phyloP scores from a whole-genome alignment of 257 asterid genomes.

The Lycium barbarum region DNA sequence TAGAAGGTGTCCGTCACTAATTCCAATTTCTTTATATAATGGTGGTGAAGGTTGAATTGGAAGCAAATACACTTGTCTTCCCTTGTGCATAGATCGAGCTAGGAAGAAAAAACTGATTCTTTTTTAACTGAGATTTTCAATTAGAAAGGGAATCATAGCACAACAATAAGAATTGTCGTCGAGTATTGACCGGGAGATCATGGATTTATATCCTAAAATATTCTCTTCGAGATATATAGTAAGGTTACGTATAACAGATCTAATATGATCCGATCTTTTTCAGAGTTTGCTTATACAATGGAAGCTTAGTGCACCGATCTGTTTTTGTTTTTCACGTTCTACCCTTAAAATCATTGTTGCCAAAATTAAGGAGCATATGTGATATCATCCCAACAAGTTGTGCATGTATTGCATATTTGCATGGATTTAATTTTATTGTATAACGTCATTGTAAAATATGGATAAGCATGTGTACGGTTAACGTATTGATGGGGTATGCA shows the following conservation, averaged over 20 bases:
- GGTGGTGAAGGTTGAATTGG: no score
- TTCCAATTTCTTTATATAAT: no score
- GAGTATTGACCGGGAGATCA: neutral
- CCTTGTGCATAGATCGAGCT: no score
- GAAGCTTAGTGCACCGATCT: accelerated
- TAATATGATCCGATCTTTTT: neutral
- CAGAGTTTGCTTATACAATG: accelerated
- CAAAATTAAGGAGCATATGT: neutral
- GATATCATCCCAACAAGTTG: neutral
- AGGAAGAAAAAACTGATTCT: no score
- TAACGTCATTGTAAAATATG: neutral
- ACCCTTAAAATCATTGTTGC: neutral
- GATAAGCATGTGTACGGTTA: neutral
- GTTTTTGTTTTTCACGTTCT: no score
- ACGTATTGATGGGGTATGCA: neutral
- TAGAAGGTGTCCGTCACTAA: no score
- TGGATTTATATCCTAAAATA: neutral
- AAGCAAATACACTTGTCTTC: no score
- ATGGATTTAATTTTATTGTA: neutral
- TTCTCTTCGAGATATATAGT: no score
- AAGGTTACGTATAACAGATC: neutral
- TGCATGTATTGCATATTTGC: neutral
- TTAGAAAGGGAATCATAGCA: neutral
- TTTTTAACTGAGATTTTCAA: no score
- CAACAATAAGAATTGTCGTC: no score